Evolutionary conservation across 208 protist genomes (phyloP), one percentile per base, ranked within the genome.

Genomic region (Leishmania martiniquensis): DNA sequence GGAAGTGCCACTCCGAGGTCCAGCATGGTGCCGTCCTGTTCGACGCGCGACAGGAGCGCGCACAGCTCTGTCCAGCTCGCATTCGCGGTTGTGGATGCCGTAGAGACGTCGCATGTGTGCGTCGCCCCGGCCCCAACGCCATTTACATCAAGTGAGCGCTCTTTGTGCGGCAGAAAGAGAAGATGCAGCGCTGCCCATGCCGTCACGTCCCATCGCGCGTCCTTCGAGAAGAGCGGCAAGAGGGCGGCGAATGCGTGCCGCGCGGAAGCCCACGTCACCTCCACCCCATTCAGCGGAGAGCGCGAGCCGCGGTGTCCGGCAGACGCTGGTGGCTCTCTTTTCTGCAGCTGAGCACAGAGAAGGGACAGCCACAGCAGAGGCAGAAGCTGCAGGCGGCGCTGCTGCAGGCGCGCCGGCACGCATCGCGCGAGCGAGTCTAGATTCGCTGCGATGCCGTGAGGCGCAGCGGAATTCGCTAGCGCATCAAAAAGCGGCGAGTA

Each of bases 331-430:
- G 63, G 13, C 37, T 68, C 22, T 10, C 32, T 29, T 60, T 52
- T 57, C 37, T 59, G 22, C 20, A 90, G 54, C 39, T 86, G 85
- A 20, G 83, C 63, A n/a, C 51, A 55, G 3, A 95, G 83, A 44
- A 93, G 42, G 0, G 84, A 82, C 15, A 93, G 74, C 91, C 93
- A 96, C n/a, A 94, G 44, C 45, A 95, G 74, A 22, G 90, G 90
- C 47, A 96, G 75, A 15, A 95, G 80, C 69, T 94, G 91, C 76
- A 96, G 68, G 29, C 85, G 85, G 13, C 93, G 89, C 74, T 90
- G 83, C 78, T 94, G 92, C 22, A 84, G 54, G 15, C 75, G 75
- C 0, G 75, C 17, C 2, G 80, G 80, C 29, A 79, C 79, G 32
- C 37, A 3, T 1, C 22, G 9, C 25, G 44, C 44, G 10, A 39